Conservation (phyloP, 148 eudicot species). For the Cornus controversa region DNA sequence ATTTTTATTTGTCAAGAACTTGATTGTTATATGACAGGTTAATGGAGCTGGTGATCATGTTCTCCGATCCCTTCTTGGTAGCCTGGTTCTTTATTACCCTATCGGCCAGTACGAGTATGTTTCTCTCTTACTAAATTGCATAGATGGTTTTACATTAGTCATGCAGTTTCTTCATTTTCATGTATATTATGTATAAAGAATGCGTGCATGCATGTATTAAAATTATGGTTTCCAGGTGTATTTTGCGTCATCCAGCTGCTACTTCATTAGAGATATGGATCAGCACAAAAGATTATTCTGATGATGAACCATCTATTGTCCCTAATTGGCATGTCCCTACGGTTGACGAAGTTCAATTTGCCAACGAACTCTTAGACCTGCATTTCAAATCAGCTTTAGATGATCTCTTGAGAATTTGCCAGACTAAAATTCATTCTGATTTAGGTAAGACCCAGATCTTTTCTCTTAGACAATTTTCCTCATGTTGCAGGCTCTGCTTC, state of each 20-base stretch:
- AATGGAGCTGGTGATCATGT: slow-evolving; percentile 95
- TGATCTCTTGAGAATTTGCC: slow-evolving; percentile 73
- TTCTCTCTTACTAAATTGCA: slow-evolving; percentile 4
- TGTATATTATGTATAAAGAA: background rate
- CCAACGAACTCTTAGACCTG: slow-evolving; percentile 82
- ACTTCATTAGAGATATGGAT: slow-evolving; percentile 85
- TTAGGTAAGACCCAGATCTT: slow-evolving; percentile 51
- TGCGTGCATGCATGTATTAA: background rate
- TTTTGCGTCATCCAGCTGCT: slow-evolving; percentile 57
- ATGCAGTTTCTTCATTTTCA: too few species aligned
- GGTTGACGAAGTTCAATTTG: slow-evolving; percentile 73
- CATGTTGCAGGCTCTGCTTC: background rate
- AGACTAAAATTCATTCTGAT: slow-evolving; percentile 76
- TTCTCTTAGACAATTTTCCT: background rate
- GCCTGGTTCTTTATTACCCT: slow-evolving; percentile 90
- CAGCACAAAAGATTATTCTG: slow-evolving; percentile 62
- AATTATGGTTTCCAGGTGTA: slow-evolving; percentile 52
- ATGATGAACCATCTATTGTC: slow-evolving; percentile 41
- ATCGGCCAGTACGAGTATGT: slow-evolving; percentile 86
- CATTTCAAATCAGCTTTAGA: slow-evolving; percentile 86
- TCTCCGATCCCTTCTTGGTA: slow-evolving; percentile 90
- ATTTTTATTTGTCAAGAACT: slow-evolving; percentile 7
- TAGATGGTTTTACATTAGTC: background rate
- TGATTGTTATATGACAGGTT: slow-evolving; percentile 52
- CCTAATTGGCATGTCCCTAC: slow-evolving; percentile 94